Percentiles rank a stretch among this genome's conserved stretches.
These are phyloP conservation scores for Trametes hirsuta DNA, from an alignment of 1,284 basidiomycete genomes.

Conservation along the genomic window DNA sequence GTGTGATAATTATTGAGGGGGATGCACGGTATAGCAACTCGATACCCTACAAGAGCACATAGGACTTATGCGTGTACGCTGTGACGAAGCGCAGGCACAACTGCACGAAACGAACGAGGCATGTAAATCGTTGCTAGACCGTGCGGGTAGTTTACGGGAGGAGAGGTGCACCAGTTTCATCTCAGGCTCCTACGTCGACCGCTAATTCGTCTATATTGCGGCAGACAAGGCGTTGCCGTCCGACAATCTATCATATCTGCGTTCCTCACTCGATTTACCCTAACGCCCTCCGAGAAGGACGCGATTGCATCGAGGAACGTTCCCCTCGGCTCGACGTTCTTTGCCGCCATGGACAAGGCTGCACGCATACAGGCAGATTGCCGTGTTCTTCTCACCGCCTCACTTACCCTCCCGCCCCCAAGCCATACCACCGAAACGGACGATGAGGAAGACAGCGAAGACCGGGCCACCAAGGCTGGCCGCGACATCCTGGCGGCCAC, in stretches of 20 bases:
- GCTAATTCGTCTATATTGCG: neutral
- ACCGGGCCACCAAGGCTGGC: constrained; percentile 44
- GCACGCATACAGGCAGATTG: constrained; percentile 86
- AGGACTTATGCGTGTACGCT: constrained; percentile 76
- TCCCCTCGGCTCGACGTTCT: constrained; percentile 74
- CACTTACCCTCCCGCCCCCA: neutral
- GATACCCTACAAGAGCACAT: constrained; percentile 77
- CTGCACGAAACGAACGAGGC: constrained; percentile 77
- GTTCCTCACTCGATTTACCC: constrained; percentile 87
- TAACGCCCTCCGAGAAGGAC: constrained; percentile 73
- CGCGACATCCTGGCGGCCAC: constrained; percentile 89
- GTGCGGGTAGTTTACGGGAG: constrained; percentile 80
- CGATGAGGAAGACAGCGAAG: constrained; percentile 62
- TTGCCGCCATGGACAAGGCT: constrained; percentile 86
- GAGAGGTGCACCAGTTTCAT: constrained; percentile 62
- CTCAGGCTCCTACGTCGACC: neutral
- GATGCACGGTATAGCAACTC: constrained; percentile 62
- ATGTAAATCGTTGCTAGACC: constrained; percentile 84
- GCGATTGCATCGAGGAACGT: constrained; percentile 81
- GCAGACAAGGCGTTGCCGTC: constrained; percentile 67
- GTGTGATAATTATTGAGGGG: constrained; percentile 14
- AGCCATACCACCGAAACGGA: neutral
- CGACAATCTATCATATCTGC: constrained; percentile 76
- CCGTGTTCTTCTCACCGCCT: constrained; percentile 73
- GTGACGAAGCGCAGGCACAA: constrained; percentile 82